Conservation (phyloP, 139 green algal species). For the Haematococcus lacustris region DNA sequence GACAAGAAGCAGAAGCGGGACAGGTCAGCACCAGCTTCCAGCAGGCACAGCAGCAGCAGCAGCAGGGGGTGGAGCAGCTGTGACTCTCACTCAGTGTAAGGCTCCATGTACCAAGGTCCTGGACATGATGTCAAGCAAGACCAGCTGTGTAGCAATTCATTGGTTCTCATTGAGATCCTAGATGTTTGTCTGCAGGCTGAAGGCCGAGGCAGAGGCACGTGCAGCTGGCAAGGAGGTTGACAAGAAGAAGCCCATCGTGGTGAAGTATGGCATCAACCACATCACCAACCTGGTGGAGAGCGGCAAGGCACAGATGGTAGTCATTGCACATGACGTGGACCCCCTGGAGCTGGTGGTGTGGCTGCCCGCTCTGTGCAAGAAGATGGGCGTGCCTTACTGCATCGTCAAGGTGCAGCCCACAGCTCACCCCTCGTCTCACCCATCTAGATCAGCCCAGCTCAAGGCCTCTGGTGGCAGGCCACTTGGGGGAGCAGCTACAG, state of each 20-base stretch:
- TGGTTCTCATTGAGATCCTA: not conserved
- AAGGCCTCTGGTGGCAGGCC: no score
- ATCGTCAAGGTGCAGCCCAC: conserved; percentile 97
- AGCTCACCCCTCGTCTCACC: no score
- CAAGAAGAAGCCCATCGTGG: conserved; percentile 96
- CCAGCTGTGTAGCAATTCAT: no score
- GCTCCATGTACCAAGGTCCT: no score
- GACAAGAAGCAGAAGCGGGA: conserved; percentile 94
- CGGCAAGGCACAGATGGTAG: conserved; percentile 92
- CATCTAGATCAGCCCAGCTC: no score
- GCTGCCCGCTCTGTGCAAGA: conserved; percentile 97
- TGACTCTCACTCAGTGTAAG: no score
- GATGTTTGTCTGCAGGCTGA: conserved; percentile 45
- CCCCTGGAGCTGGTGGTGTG: conserved; percentile 98
- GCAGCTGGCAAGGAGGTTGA: conserved; percentile 69
- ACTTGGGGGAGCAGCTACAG: no score
- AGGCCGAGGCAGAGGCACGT: conserved; percentile 69
- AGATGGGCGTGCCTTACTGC: conserved; percentile 97
- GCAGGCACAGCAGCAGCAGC: no score
- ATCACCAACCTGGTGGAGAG: conserved; percentile 92
- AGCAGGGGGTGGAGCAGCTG: no score
- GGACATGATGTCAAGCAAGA: no score
- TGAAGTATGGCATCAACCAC: conserved; percentile 99
- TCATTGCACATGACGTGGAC: conserved; percentile 98
- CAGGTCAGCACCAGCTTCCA: conserved; percentile 8